Evolutionary conservation across 2,329 filamentous ascomycete genomes (phyloP).

Genomic region (Sporothrix variecibatus): DNA sequence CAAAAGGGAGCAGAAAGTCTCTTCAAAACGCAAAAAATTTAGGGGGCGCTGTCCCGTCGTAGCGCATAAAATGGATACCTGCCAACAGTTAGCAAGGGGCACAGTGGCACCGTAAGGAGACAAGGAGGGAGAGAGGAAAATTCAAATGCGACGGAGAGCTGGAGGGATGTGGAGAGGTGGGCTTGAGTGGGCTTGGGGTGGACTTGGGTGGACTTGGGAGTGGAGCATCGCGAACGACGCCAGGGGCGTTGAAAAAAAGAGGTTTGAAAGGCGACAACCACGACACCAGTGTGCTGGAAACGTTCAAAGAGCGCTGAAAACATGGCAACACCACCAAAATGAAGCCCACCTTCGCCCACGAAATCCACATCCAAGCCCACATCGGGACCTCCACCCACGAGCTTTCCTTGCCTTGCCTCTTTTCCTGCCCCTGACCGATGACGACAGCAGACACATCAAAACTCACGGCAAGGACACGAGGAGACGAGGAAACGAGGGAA

Average conservation of each 20-base stretch:
- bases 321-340: neutral
- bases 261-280: neutral
- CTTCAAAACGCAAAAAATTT: neutral
- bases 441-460: neutral
- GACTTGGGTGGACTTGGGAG: neutral
- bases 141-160: constrained; percentile 2
- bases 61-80: neutral
- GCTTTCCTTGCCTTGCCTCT: neutral
- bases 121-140: neutral
- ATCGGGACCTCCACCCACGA: neutral
- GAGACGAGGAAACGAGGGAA: neutral
- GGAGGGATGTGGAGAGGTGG: constrained; percentile 7
- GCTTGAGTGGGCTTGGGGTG: neutral
- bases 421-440: constrained; percentile 3
- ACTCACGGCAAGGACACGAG: neutral
- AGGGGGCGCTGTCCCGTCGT: neutral
- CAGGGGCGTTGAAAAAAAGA: neutral
- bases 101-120: neutral
- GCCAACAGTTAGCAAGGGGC: too few species aligned
- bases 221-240: neutral
- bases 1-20: neutral
- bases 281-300: neutral
- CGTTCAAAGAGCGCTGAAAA: neutral
- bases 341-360: neutral
- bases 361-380: neutral